These are phyloP conservation scores for Dictyostelium intermedium DNA, from an alignment of 78 protist species.

Conservation along the genomic window DNA sequence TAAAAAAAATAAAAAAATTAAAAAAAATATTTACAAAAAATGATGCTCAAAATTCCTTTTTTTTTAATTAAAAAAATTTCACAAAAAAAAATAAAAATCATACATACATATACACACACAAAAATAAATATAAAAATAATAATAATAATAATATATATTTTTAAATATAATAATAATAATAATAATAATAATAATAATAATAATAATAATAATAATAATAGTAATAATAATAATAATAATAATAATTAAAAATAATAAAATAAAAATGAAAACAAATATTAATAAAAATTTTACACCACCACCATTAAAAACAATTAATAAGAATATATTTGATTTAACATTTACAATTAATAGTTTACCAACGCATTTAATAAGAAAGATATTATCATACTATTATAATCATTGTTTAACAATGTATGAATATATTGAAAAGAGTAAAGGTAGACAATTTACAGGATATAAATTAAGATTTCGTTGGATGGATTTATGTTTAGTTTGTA, in stretches of 20 bases:
- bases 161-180: too few relatives aligned
- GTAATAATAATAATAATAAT: too few relatives aligned
- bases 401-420: constrained; percentile 6
- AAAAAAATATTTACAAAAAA: too few relatives aligned
- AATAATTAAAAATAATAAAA: too few relatives aligned
- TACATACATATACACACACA: not conserved
- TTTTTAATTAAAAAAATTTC: too few relatives aligned
- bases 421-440: not conserved
- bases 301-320: not conserved
- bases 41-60: not conserved
- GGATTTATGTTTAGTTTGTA: constrained; percentile 12
- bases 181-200: too few relatives aligned
- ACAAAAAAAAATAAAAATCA: not conserved
- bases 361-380: constrained; percentile 10
- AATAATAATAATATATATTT: too few relatives aligned
- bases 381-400: not conserved
- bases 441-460: not conserved
- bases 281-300: not conserved
- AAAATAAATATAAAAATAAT: too few relatives aligned
- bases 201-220: too few relatives aligned
- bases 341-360: constrained; percentile 10
- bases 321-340: constrained; percentile 18
- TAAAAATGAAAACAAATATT: not conserved
- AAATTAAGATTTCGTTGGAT: not conserved
- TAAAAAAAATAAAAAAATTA: too few relatives aligned